Evolutionary conservation across 2,329 filamentous ascomycete species (phyloP).

Genomic region (Alternaria atra): DNA sequence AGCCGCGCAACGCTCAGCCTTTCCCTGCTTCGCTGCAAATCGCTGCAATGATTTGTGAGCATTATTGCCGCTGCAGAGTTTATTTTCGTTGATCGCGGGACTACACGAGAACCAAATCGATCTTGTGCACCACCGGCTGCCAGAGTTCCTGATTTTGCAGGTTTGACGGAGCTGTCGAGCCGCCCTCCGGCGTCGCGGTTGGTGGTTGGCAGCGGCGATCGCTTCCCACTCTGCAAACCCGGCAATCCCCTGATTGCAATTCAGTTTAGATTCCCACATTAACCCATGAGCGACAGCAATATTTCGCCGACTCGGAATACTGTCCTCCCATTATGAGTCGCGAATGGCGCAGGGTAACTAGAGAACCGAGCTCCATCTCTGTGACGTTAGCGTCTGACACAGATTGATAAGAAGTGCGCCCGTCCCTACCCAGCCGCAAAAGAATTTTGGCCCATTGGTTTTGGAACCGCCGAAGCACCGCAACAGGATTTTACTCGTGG

Average conservation of each 20-base stretch:
- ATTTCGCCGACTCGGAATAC: constrained; percentile 35
- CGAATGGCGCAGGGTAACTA: constrained; percentile 25
- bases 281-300: constrained; percentile 25
- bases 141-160: constrained; percentile 18
- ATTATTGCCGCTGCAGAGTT: constrained; percentile 15
- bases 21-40: constrained; percentile 9
- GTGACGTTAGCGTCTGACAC: constrained; percentile 31
- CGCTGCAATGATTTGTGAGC: constrained; percentile 13
- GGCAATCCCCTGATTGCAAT: constrained; percentile 34
- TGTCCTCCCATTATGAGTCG: constrained; percentile 27
- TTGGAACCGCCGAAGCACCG: constrained; percentile 35
- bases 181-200: constrained; percentile 26
- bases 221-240: constrained; percentile 34
- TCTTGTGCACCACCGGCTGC: constrained; percentile 16
- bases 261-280: constrained; percentile 33
- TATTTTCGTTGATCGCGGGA: constrained; percentile 16
- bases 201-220: constrained; percentile 34
- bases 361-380: constrained; percentile 29
- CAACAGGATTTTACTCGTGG: constrained; percentile 35
- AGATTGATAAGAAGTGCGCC: constrained; percentile 48
- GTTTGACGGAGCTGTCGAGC: constrained; percentile 33
- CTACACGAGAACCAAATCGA: constrained; percentile 25
- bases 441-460: constrained; percentile 46
- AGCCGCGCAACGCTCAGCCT: constrained; percentile 14
- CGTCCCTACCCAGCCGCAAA: constrained; percentile 28